Percentiles rank a stretch among this genome's conserved stretches.
These are phyloP conservation scores for Crucihimalaya himalaica DNA, from an alignment of 345 rosid genomes.

Conservation along the genomic window DNA sequence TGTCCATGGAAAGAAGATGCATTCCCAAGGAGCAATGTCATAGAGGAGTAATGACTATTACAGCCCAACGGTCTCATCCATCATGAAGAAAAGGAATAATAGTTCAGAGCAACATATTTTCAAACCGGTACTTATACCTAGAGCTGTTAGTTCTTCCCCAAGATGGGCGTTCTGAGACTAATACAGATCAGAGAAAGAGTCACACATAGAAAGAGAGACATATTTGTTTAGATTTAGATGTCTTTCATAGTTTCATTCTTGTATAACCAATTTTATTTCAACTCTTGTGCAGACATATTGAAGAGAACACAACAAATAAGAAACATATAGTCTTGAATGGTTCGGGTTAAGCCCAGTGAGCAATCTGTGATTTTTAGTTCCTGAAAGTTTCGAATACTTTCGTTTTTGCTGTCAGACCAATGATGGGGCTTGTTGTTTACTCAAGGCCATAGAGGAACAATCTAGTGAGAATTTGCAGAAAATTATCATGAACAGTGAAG, in stretches of 20 bases:
- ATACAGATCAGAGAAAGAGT: conserved; percentile 24
- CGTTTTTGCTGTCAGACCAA: conserved; percentile 1
- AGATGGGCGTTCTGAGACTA: conserved; percentile 73
- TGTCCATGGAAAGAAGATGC: conserved; percentile 68
- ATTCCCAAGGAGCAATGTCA: conserved; percentile 79
- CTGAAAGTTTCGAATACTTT: background rate
- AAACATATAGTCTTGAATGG: conserved; percentile 11
- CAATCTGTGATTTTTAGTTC: conserved; percentile 18
- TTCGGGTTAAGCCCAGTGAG: background rate
- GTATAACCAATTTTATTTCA: conserved; percentile 46
- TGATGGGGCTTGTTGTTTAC: background rate
- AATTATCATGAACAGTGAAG: too few relatives aligned
- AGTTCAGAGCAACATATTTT: conserved; percentile 47
- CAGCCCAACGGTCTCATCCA: conserved; percentile 89
- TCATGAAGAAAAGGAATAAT: conserved; percentile 78
- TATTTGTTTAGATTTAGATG: conserved; percentile 35
- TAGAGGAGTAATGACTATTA: conserved; percentile 91
- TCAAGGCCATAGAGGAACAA: background rate
- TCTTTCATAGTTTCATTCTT: conserved; percentile 27
- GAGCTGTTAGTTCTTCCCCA: conserved; percentile 64
- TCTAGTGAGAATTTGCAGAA: background rate
- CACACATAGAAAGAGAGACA: conserved; percentile 33
- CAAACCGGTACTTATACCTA: conserved; percentile 44
- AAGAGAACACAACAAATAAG: conserved; percentile 32
- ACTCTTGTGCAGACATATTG: conserved; percentile 46